Evolutionary conservation across 202 grass and related monocot species (phyloP).

Genomic region (Carex sylvatica): DNA sequence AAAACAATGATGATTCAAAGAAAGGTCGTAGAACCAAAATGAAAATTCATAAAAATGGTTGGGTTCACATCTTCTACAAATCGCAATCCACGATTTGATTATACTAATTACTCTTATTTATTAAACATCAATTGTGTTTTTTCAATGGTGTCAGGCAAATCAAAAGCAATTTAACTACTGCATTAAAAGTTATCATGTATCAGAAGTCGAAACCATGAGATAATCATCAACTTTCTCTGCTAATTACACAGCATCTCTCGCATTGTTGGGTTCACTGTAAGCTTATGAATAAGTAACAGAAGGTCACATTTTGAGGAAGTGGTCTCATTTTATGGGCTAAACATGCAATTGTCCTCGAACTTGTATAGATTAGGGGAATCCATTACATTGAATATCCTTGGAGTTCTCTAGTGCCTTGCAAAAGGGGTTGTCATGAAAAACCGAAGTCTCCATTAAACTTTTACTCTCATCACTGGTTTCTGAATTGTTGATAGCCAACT

Average conservation of each 20-base stretch:
- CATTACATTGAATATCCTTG: slow-evolving; percentile 92
- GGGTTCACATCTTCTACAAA: background rate
- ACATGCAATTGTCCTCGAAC: slow-evolving; percentile 14
- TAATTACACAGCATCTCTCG: background rate
- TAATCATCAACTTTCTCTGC: slow-evolving; percentile 1
- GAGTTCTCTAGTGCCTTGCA: slow-evolving; percentile 84
- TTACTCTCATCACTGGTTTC: slow-evolving; percentile 44
- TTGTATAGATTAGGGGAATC: background rate
- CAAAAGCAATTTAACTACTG: slow-evolving; percentile 19
- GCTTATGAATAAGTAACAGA: slow-evolving; percentile 6
- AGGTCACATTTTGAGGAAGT: background rate
- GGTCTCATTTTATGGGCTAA: background rate
- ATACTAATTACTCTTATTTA: background rate
- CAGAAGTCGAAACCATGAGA: background rate
- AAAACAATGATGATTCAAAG: background rate
- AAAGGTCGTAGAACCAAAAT: slow-evolving; percentile 4
- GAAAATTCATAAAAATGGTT: slow-evolving; percentile 24
- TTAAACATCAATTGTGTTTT: background rate
- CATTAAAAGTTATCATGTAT: background rate
- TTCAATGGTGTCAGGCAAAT: background rate
- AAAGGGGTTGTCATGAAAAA: slow-evolving; percentile 89
- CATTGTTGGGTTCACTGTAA: background rate
- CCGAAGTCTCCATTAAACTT: slow-evolving; percentile 47
- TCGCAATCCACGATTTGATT: background rate
- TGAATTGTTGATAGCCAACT: slow-evolving; percentile 41